These are phyloP conservation scores for Tulasnella calospora DNA, from an alignment of 768 basidiomycete species.

Conservation along the genomic window DNA sequence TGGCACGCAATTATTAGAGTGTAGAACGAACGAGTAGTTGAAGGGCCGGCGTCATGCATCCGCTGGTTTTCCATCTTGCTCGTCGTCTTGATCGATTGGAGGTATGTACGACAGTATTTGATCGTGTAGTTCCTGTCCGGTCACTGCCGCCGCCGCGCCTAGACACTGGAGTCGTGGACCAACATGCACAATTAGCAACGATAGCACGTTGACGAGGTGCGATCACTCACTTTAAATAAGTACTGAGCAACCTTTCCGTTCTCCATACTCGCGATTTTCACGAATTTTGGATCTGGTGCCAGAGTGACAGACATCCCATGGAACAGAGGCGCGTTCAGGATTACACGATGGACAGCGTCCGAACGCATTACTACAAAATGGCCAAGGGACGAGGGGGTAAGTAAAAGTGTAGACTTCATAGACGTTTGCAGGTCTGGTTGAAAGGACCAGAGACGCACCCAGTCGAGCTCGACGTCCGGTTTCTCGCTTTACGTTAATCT, in stretches of 20 bases:
- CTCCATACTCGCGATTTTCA: slow-evolving; percentile 26
- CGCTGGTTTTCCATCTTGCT: slow-evolving; percentile 1
- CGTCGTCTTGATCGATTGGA: background rate
- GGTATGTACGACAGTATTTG: slow-evolving; percentile 1
- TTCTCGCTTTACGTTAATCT: slow-evolving; percentile 35
- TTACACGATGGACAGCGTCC: slow-evolving; percentile 40
- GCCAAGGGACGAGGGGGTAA: too few species aligned
- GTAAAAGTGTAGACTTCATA: background rate
- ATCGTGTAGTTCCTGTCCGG: background rate
- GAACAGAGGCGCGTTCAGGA: slow-evolving; percentile 39
- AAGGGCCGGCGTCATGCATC: background rate
- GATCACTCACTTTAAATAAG: slow-evolving; percentile 26
- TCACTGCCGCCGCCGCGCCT: background rate
- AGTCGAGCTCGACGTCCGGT: slow-evolving; percentile 36
- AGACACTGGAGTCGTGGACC: background rate
- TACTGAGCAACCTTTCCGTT: slow-evolving; percentile 24
- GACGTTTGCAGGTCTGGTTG: background rate
- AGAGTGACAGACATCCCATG: slow-evolving; percentile 34
- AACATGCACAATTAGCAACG: background rate
- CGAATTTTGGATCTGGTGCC: slow-evolving; percentile 31
- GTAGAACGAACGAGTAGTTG: background rate
- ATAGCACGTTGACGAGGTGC: background rate
- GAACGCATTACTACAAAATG: slow-evolving; percentile 39
- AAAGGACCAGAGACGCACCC: slow-evolving; percentile 31
- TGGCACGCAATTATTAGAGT: slow-evolving; percentile 1